A percentile compares a stretch with the other conserved stretches of the same genome.
phyloP scores from a whole-genome alignment of 2,329 filamentous ascomycete species.

The Neopestalotiopsis clavispora region DNA sequence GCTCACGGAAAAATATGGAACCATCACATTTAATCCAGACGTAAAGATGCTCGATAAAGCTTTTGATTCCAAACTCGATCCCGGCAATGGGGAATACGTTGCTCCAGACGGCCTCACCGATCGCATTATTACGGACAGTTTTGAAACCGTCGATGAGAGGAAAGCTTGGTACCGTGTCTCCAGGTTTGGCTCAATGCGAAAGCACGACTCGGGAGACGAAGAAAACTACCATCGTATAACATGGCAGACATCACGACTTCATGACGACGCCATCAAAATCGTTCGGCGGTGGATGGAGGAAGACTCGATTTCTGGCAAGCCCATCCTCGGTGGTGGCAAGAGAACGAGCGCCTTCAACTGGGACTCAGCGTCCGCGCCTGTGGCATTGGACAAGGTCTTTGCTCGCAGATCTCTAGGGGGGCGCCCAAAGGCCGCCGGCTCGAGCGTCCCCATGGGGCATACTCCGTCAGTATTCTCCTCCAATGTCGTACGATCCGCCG shows the following conservation, averaged over 20 bases:
- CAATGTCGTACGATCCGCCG: background rate
- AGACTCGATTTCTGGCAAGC: conserved; percentile 60
- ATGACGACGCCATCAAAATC: conserved; percentile 58
- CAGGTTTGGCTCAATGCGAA: conserved; percentile 61
- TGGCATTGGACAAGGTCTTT: conserved; percentile 54
- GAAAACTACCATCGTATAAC: conserved; percentile 64
- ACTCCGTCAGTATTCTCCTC: conserved; percentile 4
- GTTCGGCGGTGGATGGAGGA: conserved; percentile 71
- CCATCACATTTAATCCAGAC: conserved; percentile 29
- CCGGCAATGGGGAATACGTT: conserved; percentile 9
- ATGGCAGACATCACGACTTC: conserved; percentile 61
- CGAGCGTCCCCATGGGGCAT: conserved; percentile 26
- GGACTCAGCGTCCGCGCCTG: conserved; percentile 57
- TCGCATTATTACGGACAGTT: conserved; percentile 55
- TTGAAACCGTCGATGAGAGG: conserved; percentile 60
- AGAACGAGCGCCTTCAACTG: conserved; percentile 63
- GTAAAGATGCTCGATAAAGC: conserved; percentile 32
- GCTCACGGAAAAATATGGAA: conserved; percentile 35
- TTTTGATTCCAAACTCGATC: conserved; percentile 34
- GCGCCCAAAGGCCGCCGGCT: conserved; percentile 30
- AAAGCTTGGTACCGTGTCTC: conserved; percentile 71
- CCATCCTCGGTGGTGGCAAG: conserved; percentile 48
- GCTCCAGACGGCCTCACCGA: conserved; percentile 46
- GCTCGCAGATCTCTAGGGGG: conserved; percentile 37
- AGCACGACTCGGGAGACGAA: conserved; percentile 61